These are phyloP conservation scores for Ophiosphaerella korrae DNA, from an alignment of 2,329 filamentous ascomycete genomes.

Conservation along the genomic window DNA sequence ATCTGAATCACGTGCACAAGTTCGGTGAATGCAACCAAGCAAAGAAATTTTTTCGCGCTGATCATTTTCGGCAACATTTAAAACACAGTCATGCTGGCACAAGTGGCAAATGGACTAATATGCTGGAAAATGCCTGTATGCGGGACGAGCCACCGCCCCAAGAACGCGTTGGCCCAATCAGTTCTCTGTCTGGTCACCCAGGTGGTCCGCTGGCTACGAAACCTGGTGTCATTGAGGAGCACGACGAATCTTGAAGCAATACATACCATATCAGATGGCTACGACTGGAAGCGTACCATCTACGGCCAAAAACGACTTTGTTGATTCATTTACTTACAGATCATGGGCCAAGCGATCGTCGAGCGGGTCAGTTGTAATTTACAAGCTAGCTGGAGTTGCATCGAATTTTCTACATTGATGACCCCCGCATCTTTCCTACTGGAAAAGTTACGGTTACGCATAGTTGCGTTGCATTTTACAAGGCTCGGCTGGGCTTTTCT, in stretches of 20 bases:
- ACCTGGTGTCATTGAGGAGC: conserved; percentile 47
- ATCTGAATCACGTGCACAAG: conserved; percentile 91
- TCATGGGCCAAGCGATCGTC: neutral
- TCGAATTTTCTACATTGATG: conserved; percentile 4
- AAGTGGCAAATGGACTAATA: conserved; percentile 98
- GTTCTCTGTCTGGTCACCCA: conserved; percentile 37
- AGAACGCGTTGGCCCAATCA: conserved; percentile 43
- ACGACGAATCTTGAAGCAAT: conserved; percentile 43
- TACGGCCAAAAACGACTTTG: neutral
- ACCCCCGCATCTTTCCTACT: conserved; percentile 4
- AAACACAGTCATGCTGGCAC: conserved; percentile 97
- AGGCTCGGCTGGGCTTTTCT: conserved; percentile 9
- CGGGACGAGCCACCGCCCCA: conserved; percentile 75
- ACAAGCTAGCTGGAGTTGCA: neutral
- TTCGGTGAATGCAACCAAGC: conserved; percentile 97
- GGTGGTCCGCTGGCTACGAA: conserved; percentile 38
- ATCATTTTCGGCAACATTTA: conserved; percentile 96
- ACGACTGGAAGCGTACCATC: neutral
- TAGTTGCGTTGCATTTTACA: conserved; percentile 10
- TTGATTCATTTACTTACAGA: neutral
- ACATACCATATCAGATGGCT: neutral
- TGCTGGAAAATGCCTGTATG: conserved; percentile 96
- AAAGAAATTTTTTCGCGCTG: conserved; percentile 97
- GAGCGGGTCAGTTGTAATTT: neutral
- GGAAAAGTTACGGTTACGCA: conserved; percentile 19